Conservation (phyloP, 2,329 filamentous ascomycete genomes). For the Epichloe uncinata region DNA sequence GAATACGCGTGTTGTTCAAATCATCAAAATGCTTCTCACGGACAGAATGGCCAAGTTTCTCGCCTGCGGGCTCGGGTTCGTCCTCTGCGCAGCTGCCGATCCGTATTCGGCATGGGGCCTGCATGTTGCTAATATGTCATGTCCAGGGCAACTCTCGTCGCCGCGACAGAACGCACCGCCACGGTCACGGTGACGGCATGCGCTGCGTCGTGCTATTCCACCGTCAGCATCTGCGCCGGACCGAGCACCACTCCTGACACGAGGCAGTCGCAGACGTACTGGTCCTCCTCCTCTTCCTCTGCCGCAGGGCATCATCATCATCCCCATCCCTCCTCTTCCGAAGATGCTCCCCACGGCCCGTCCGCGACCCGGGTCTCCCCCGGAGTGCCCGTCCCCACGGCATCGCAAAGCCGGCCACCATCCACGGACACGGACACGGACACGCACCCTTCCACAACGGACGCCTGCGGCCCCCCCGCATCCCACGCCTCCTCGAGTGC, state of each 20-base stretch:
- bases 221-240: background rate
- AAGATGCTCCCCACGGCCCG: no score
- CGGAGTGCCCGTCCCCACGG: background rate
- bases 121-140: background rate
- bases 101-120: no score
- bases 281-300: no score
- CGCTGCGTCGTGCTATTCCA: conserved; percentile 13
- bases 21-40: background rate
- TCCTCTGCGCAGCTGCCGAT: background rate
- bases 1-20: background rate
- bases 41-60: background rate
- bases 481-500: no score
- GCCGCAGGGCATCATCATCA: no score
- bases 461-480: background rate
- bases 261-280: no score
- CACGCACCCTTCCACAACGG: background rate
- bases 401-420: background rate
- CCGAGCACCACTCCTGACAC: background rate
- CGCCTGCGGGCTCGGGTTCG: conserved; percentile 1
- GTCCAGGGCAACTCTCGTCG: conserved; percentile 12
- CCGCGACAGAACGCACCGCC: conserved; percentile 13
- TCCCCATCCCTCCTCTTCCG: no score
- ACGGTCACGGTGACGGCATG: conserved; percentile 19
- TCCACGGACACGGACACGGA: background rate
- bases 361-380: no score